Conservation (phyloP, 2,329 filamentous ascomycete species). For the Orbilia oligospora region DNA sequence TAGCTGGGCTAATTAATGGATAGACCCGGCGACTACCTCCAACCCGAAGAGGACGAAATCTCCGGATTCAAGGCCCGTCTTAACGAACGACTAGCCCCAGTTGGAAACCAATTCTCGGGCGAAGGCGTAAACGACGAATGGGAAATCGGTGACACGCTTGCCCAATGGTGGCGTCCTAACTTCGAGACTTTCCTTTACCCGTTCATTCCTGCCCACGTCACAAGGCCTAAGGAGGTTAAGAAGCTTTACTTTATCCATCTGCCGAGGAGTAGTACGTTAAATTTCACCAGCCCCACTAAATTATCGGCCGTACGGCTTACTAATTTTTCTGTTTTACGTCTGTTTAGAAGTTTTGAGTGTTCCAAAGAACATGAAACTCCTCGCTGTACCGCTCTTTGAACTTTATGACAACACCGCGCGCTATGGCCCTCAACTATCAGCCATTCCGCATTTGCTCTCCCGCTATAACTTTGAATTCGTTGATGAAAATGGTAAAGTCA, state of each 20-base stretch:
- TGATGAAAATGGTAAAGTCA: conserved; percentile 89
- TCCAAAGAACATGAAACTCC: conserved; percentile 99
- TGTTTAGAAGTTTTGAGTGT: conserved; percentile 85
- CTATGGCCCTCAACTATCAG: conserved; percentile 95
- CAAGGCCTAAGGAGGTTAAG: conserved; percentile 97
- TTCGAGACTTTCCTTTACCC: conserved; percentile 99
- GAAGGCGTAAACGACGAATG: conserved; percentile 93
- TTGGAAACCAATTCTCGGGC: conserved; percentile 83
- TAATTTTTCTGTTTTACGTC: background rate
- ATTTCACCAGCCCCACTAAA: background rate
- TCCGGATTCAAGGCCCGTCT: conserved; percentile 93
- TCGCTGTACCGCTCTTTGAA: conserved; percentile 96
- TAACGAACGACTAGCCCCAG: conserved; percentile 92
- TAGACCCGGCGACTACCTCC: conserved; percentile 91
- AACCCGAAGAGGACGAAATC: conserved; percentile 89
- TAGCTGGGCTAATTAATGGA: background rate
- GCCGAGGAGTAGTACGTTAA: conserved; percentile 83
- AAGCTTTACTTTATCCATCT: conserved; percentile 98
- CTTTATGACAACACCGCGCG: conserved; percentile 96
- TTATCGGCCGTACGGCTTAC: background rate
- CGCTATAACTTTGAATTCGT: conserved; percentile 98
- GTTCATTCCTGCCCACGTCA: conserved; percentile 95
- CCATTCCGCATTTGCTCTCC: conserved; percentile 93
- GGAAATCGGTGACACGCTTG: conserved; percentile 93
- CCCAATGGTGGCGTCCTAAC: conserved; percentile 99